Evolutionary conservation across 768 basidiomycete genomes (phyloP).

Genomic region (Leccinellum luteum): DNA sequence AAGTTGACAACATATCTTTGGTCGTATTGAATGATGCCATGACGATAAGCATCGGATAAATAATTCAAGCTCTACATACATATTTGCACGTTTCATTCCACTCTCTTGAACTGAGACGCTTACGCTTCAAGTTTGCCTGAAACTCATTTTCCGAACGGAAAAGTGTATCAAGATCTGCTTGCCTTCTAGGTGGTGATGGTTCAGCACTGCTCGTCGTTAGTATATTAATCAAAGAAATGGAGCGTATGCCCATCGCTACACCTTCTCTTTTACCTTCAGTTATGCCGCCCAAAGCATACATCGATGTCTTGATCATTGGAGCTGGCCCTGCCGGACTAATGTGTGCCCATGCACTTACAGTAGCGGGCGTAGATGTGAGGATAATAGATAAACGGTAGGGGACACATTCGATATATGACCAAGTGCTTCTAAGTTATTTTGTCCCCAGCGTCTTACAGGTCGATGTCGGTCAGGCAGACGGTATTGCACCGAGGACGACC

Average conservation of each 20-base stretch:
- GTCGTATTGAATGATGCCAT: too few relatives aligned
- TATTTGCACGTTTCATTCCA: too few relatives aligned
- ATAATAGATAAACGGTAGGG: not conserved
- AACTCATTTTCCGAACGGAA: too few relatives aligned
- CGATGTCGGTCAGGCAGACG: not conserved
- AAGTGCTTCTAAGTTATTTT: not conserved
- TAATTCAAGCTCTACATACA: too few relatives aligned
- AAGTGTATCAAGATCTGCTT: too few relatives aligned
- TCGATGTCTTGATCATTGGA: not conserved
- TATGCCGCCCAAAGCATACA: not conserved
- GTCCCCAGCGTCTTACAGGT: not conserved
- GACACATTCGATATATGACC: not conserved
- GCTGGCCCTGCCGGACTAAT: not conserved
- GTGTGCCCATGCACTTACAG: not conserved
- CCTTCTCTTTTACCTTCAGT: not conserved
- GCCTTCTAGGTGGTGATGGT: too few relatives aligned
- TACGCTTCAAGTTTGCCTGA: too few relatives aligned
- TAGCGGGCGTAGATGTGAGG: not conserved
- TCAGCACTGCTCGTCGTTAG: too few relatives aligned
- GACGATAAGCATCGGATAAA: too few relatives aligned
- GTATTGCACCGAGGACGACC: not conserved
- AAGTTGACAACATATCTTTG: too few relatives aligned
- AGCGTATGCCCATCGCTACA: not conserved
- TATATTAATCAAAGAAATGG: too few relatives aligned
- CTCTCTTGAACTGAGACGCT: too few relatives aligned